Conservation (phyloP, 176 grass and related monocot species). For the Zea mays region DNA sequence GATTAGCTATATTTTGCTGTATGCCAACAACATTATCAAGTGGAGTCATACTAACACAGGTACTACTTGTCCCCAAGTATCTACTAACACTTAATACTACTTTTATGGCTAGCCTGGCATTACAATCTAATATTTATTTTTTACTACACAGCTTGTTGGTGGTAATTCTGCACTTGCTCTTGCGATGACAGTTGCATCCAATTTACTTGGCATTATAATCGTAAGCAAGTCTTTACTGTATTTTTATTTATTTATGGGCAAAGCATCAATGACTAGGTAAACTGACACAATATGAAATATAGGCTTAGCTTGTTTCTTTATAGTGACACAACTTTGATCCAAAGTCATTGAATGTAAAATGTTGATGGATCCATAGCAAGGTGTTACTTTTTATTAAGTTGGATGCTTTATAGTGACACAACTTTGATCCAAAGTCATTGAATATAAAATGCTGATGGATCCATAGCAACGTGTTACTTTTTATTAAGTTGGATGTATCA, state of each 20-base stretch:
- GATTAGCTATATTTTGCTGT: conserved; percentile 89
- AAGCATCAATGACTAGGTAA: neutral
- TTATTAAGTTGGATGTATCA: neutral
- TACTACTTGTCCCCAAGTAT: conserved; percentile 14
- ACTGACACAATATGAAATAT: neutral
- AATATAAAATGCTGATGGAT: conserved; percentile 11
- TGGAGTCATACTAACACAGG: conserved; percentile 81
- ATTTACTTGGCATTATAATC: conserved; percentile 87
- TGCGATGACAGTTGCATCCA: conserved; percentile 84
- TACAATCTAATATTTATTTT: conserved; percentile 25
- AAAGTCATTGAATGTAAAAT: conserved; percentile 7
- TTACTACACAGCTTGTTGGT: conserved; percentile 62
- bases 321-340: neutral
- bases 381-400: conserved; percentile 1
- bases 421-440: neutral
- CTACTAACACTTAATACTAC: conserved; percentile 7
- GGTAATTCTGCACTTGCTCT: conserved; percentile 87
- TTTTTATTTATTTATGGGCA: neutral
- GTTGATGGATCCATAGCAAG: neutral
- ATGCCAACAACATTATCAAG: conserved; percentile 98
- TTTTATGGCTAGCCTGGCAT: conserved; percentile 5
- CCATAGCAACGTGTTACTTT: neutral
- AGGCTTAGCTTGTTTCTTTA: conserved; percentile 13
- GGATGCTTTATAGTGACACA: neutral
- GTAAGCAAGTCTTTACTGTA: conserved; percentile 52